Base-by-base conservation (phyloP, 805 yeast species). In the Ascoidea rubescens region DNA sequence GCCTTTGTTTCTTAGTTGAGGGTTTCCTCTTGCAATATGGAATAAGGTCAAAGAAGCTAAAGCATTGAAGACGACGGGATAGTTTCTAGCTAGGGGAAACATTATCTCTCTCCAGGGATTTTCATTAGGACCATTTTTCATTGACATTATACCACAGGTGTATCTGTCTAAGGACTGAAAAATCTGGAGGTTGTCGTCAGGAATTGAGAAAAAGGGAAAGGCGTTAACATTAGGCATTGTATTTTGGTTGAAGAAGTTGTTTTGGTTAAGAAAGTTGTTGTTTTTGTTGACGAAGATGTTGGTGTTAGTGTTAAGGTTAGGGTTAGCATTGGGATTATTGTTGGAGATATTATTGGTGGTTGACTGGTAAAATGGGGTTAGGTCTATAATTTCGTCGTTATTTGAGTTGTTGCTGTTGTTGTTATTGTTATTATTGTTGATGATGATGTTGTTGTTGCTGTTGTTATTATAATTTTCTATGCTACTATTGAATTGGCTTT, bases 21-120 rank as follows among this genome's bases (percentile, higher is more conserved):
- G 63, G 57, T 74, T 73, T 2, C 75, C 73, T 46, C 75, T 58
- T 0, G 78, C 73, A 17, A 76, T 67, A 59, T 82, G 87, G 57
- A 81, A 80, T 51, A 78, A 67, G 0, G 87, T 78, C 82, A 82
- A 79, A 5, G 87, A 77, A 1, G 84, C 79, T 48, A 82, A 67
- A 1, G 86, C 79, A 59, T 81, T 77, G 65, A 75, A 75, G 53
- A 82, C 64, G 10, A 80, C 82, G 1, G 81, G 70, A 57, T 79
- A 72, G 33, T 72, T 65, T n/a, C 67, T 58, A 0, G 85, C 80
- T 48, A 79, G 61, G 1, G 87, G 87, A 59, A 81, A 62, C 49
- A 81, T 64, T 46, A 75, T 58, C 6, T 73, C 70, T 50, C 83
- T 64, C 88, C 88, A 82, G 5, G 87, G 88, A 58, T 82, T 82